phyloP scores from a whole-genome alignment of 2,329 filamentous ascomycete genomes.

The Orbilia brochopaga region DNA sequence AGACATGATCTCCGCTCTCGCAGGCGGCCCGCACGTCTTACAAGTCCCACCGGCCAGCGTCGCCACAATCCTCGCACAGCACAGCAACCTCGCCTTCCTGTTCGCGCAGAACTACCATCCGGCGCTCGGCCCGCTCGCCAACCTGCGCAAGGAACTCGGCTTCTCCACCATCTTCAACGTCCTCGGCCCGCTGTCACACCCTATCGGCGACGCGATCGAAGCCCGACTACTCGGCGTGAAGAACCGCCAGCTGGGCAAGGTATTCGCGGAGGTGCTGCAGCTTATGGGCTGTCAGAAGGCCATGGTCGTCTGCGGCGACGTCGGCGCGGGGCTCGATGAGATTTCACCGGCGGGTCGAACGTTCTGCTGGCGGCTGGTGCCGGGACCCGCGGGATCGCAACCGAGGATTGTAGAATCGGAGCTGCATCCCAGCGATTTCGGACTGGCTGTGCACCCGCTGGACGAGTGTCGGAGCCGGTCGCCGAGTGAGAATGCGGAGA shows the following conservation, averaged over 20 bases:
- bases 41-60: conserved; percentile 76
- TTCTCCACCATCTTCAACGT: conserved; percentile 98
- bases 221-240: conserved; percentile 93
- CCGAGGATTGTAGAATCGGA: conserved; percentile 75
- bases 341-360: conserved; percentile 88
- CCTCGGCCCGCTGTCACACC: conserved; percentile 88
- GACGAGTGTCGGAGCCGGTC: conserved; percentile 79
- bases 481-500: conserved; percentile 84
- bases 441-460: conserved; percentile 75
- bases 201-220: conserved; percentile 76
- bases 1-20: conserved; percentile 77
- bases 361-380: conserved; percentile 79
- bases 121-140: conserved; percentile 86
- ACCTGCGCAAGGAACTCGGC: conserved; percentile 83
- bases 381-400: conserved; percentile 53
- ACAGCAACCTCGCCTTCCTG: conserved; percentile 76
- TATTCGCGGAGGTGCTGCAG: conserved; percentile 83
- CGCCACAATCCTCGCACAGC: conserved; percentile 68
- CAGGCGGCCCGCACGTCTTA: conserved; percentile 70
- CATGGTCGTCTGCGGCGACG: conserved; percentile 84
- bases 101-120: conserved; percentile 97
- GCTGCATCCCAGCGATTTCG: conserved; percentile 82
- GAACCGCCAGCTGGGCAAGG: conserved; percentile 80
- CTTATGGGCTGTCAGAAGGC: conserved; percentile 80
- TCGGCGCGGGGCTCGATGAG: conserved; percentile 84